A percentile compares a stretch with the other conserved stretches of the same genome.
Evolutionary conservation across 768 basidiomycete genomes (phyloP).

Genomic region (Tylopilus balloui): DNA sequence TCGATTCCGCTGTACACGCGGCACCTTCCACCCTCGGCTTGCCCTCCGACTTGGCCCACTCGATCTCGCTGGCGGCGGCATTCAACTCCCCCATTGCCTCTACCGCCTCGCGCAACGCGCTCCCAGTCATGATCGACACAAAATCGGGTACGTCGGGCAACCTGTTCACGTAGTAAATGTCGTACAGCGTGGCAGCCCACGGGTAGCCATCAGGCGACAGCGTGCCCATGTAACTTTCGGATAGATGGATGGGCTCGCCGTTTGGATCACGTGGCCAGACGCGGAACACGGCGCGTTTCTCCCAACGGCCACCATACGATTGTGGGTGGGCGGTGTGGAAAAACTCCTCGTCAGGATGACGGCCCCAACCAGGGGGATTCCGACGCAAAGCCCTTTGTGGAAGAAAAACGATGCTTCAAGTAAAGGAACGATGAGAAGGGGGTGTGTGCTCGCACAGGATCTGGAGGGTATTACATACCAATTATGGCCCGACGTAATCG

Average conservation of each 20-base stretch:
- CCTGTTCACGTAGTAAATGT: constrained; percentile 18
- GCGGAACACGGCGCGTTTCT: constrained; percentile 21
- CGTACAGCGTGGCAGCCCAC: constrained; percentile 29
- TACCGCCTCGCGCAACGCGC: constrained; percentile 13
- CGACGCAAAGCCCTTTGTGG: neutral
- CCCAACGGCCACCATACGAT: neutral
- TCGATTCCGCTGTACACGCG: constrained; percentile 15
- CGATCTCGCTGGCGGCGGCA: constrained; percentile 11
- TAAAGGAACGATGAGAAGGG: neutral
- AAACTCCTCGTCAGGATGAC: neutral
- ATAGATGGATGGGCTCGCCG: constrained; percentile 6
- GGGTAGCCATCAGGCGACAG: constrained; percentile 16
- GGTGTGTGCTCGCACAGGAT: neutral
- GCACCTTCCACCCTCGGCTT: constrained; percentile 16
- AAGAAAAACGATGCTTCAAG: no score
- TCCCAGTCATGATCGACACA: constrained; percentile 16
- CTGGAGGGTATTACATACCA: neutral
- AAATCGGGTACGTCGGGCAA: neutral
- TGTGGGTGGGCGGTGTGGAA: constrained; percentile 5
- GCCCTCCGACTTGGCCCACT: constrained; percentile 23
- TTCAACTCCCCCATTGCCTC: constrained; percentile 16
- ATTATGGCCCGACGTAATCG: neutral
- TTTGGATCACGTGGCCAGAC: constrained; percentile 25
- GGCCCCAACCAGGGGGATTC: constrained; percentile 8
- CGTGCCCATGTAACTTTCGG: constrained; percentile 9